Conservation (phyloP, 2,329 filamentous ascomycete species). For the Thermothelomyces thermophilus region DNA sequence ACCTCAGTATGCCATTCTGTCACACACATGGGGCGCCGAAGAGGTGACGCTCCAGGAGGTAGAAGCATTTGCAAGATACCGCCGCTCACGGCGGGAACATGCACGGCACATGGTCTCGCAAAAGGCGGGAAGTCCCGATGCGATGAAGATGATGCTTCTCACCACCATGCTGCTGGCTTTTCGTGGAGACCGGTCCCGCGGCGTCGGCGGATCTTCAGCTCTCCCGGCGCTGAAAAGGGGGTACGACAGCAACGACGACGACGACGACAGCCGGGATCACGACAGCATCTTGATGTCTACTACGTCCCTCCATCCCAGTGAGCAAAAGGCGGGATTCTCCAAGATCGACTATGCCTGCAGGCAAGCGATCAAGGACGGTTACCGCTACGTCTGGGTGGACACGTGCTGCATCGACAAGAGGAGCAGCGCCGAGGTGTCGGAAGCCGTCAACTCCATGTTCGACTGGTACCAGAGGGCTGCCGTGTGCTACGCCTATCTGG, state of each 20-base stretch:
- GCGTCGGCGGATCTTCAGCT: neutral
- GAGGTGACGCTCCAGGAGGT: constrained; percentile 18
- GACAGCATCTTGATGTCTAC: neutral
- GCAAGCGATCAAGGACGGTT: constrained; percentile 24
- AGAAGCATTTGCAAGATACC: constrained; percentile 17
- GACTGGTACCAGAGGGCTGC: constrained; percentile 26
- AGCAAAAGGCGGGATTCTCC: constrained; percentile 27
- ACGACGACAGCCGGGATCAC: neutral
- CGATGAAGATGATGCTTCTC: constrained; percentile 28
- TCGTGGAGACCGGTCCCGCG: constrained; percentile 18
- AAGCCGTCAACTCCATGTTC: constrained; percentile 35
- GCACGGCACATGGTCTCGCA: neutral
- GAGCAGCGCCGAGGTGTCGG: constrained; percentile 31
- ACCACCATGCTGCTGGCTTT: constrained; percentile 20
- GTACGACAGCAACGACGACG: constrained; percentile 10
- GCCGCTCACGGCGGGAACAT: constrained; percentile 4
- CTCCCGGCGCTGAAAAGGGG: constrained; percentile 6
- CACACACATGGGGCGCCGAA: constrained; percentile 32
- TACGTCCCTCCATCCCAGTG: constrained; percentile 7
- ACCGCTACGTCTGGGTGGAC: constrained; percentile 32
- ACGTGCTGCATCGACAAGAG: constrained; percentile 34
- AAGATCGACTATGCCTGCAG: constrained; percentile 31
- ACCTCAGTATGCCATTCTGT: constrained; percentile 35
- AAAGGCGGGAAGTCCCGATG: constrained; percentile 28
- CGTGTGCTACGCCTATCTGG: constrained; percentile 32